Evolutionary conservation across 768 basidiomycete genomes (phyloP), one percentile per base, ranked within the genome.

Genomic region (Tylopilus subfusipes): DNA sequence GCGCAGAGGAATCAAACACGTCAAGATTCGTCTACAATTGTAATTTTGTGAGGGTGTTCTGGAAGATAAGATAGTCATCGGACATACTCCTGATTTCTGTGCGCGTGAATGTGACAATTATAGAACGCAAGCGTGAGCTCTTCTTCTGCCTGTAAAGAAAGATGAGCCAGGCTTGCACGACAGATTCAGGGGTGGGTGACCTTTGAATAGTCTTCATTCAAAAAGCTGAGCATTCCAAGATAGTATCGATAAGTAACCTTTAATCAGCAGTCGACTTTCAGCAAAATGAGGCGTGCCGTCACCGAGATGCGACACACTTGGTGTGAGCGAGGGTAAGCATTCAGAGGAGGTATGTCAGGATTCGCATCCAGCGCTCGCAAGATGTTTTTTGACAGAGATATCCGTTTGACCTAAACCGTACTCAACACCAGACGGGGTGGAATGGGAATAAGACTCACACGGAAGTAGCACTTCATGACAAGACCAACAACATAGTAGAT

Each of bases 211-310:
- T 96, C 89, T 68, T 98, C 97, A 63, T 91, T 91, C 56, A 98
- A 71, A 73, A 98, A 98, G 65, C 84, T 87, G 56, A 98, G 78
- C 85, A 98, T 91, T 58, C 96, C 97, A 45, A 97, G 73, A 67
- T 98, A 98, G 76, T 96, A 99, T 56, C 85, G 79, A 73, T 90
- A 97, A 22, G 95, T 95, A 48, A 97, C 93, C 89, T 93, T 74
- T 55, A 55, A 59, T 55, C 53, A 45, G 40, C 65, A 44, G 67
- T 63, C 22, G 34, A 46, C 30, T 40, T 60, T 51, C 50, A 54
- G 56, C 40, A 53, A 58, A 25, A 50, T 25, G 43, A 31, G 27
- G 14, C 12, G 34, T 29, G 42, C 18, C 12, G 19, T 55, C 58
- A 55, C 47, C 54, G 52, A 60, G 49, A 55, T 52, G 54, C 42